Conservation (phyloP, 495 filamentous ascomycete genomes). For the Pseudevernia furfuracea region DNA sequence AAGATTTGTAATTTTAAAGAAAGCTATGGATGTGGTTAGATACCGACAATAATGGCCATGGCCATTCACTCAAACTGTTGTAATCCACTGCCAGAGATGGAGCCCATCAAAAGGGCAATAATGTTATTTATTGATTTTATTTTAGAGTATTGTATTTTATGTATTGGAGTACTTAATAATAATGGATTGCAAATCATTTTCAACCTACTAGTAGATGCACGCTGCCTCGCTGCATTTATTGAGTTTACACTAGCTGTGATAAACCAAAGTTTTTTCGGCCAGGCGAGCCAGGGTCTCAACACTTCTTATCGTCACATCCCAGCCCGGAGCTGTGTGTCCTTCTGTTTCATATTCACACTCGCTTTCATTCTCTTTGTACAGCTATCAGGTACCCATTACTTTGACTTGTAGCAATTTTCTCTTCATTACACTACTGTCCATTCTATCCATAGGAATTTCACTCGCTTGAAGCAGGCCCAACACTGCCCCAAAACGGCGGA, state of each 20-base stretch:
- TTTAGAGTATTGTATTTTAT: too few relatives aligned
- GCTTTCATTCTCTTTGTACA: conserved; percentile 14
- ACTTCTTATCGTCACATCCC: background rate
- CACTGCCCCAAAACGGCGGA: conserved; percentile 6
- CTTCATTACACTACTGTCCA: background rate
- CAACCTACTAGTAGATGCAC: too few relatives aligned
- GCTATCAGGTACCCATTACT: conserved; percentile 7
- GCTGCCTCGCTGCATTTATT: background rate
- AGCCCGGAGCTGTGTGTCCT: conserved; percentile 10
- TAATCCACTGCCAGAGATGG: background rate
- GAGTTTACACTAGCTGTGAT: background rate
- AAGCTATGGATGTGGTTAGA: background rate
- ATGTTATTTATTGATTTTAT: too few relatives aligned
- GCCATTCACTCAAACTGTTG: background rate
- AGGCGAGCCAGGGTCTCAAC: conserved; percentile 5
- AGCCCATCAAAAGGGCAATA: background rate
- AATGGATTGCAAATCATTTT: background rate
- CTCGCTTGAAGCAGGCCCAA: conserved; percentile 15
- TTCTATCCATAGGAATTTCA: conserved; percentile 3
- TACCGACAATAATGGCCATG: background rate
- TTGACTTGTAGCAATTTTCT: background rate
- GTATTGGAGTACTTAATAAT: too few relatives aligned
- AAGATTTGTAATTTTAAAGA: background rate
- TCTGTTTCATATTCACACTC: conserved; percentile 1
- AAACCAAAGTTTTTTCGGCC: background rate